These are phyloP conservation scores for Microbotryum scabiosae DNA, from an alignment of 1,284 basidiomycete genomes.

Conservation along the genomic window DNA sequence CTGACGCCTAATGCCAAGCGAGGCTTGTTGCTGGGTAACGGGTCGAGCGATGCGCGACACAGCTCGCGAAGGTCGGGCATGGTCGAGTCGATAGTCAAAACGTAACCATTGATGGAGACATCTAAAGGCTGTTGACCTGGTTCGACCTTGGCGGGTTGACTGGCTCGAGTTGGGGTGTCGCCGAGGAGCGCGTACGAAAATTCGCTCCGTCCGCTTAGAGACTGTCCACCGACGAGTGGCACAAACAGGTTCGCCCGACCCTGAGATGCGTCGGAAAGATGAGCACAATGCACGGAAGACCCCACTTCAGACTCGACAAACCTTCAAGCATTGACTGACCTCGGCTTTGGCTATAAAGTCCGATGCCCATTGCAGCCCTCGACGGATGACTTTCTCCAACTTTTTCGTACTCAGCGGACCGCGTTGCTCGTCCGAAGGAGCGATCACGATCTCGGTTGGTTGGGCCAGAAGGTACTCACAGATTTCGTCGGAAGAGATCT, in stretches of 20 bases:
- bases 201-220: constrained; percentile 50
- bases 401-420: constrained; percentile 61
- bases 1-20: constrained; percentile 52
- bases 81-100: constrained; percentile 23
- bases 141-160: constrained; percentile 48
- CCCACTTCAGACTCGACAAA: no score
- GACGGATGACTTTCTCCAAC: constrained; percentile 60
- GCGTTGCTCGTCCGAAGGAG: constrained; percentile 60
- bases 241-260: constrained; percentile 49
- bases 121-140: constrained; percentile 38
- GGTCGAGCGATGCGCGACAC: constrained; percentile 51
- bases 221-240: constrained; percentile 57
- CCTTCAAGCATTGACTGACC: neutral
- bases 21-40: constrained; percentile 51
- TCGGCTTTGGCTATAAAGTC: constrained; percentile 43
- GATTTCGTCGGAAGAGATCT: constrained; percentile 56
- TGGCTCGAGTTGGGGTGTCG: constrained; percentile 51
- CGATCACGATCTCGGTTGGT: constrained; percentile 60
- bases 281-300: neutral
- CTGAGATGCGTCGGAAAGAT: constrained; percentile 21
- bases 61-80: constrained; percentile 38
- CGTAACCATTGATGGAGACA: constrained; percentile 17
- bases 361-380: constrained; percentile 55
- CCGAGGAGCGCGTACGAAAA: constrained; percentile 57
- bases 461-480: constrained; percentile 47